Evolutionary conservation across 2,329 filamentous ascomycete species (phyloP).

Genomic region (Trichophyton schoenleinii): DNA sequence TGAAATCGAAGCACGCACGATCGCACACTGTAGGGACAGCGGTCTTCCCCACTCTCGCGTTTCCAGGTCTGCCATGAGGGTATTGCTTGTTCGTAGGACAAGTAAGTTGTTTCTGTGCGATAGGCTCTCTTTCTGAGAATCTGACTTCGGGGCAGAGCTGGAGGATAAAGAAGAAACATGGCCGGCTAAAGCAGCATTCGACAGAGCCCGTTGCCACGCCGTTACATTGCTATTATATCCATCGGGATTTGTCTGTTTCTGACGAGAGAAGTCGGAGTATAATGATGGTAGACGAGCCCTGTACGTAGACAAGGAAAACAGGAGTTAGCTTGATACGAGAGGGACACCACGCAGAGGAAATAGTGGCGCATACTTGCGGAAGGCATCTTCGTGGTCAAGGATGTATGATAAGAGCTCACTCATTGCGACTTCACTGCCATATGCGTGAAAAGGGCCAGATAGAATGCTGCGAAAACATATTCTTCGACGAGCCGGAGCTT

Average conservation of each 20-base stretch:
- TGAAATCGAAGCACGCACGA: slow-evolving; percentile 33
- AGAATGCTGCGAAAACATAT: not conserved
- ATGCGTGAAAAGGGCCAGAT: not conserved
- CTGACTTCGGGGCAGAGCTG: slow-evolving; percentile 9
- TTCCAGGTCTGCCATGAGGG: slow-evolving; percentile 58
- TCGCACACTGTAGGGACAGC: slow-evolving; percentile 63
- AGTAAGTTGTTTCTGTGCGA: slow-evolving; percentile 35
- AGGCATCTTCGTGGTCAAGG: slow-evolving; percentile 48
- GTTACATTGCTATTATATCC: slow-evolving; percentile 68
- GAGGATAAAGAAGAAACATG: slow-evolving; percentile 35
- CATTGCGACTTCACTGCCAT: slow-evolving; percentile 17
- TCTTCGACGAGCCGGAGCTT: not conserved
- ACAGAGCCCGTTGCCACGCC: slow-evolving; percentile 66
- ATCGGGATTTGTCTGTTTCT: slow-evolving; percentile 66
- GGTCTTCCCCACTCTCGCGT: slow-evolving; percentile 69
- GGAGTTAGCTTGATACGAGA: not conserved
- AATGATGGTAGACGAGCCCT: slow-evolving; percentile 58
- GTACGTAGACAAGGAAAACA: not conserved
- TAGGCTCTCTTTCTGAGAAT: not conserved
- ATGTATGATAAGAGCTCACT: slow-evolving; percentile 57
- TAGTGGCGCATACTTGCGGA: slow-evolving; percentile 27
- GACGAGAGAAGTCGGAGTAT: slow-evolving; percentile 72
- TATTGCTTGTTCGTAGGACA: slow-evolving; percentile 43
- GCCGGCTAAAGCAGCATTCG: slow-evolving; percentile 55
- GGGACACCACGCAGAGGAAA: not conserved